A percentile compares a stretch with the other conserved stretches of the same genome.
phyloP scores from a whole-genome alignment of 495 filamentous ascomycete genomes.

The Glonium stellatum region DNA sequence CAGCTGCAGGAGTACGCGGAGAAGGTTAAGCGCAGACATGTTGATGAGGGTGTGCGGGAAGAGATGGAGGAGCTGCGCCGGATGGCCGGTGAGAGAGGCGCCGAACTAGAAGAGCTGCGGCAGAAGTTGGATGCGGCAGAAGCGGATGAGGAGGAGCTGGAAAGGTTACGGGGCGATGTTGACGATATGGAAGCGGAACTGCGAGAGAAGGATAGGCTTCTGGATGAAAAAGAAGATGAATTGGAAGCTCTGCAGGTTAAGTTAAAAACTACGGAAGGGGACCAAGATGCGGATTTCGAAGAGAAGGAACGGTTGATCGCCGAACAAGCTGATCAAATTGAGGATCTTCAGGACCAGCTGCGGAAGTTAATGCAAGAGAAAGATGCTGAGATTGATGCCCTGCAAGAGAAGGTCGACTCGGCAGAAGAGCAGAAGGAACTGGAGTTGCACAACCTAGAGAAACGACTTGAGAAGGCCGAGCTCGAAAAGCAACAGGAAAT shows the following conservation, averaged over 20 bases:
- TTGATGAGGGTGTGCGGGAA: constrained; percentile 53
- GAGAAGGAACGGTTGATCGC: constrained; percentile 17
- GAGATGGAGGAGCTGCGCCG: constrained; percentile 53
- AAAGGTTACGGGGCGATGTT: constrained; percentile 60
- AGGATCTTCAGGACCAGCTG: constrained; percentile 23
- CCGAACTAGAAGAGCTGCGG: constrained; percentile 30
- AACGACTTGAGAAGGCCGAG: constrained; percentile 22
- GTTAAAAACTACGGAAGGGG: constrained; percentile 39
- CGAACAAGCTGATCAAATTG: constrained; percentile 20
- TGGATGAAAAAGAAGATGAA: constrained; percentile 53
- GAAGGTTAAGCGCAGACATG: constrained; percentile 66
- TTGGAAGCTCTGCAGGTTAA: constrained; percentile 44
- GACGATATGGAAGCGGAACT: constrained; percentile 60
- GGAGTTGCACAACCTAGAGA: constrained; percentile 20
- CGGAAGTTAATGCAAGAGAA: constrained; percentile 38
- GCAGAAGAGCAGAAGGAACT: constrained; percentile 14
- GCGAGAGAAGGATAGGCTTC: constrained; percentile 56
- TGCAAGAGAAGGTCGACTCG: constrained; percentile 47
- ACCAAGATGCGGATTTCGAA: constrained; percentile 10
- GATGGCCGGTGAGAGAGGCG: constrained; percentile 39
- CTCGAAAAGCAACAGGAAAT: constrained; percentile 25
- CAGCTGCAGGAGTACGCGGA: constrained; percentile 74
- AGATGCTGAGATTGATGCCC: constrained; percentile 50
- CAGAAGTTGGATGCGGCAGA: constrained; percentile 29
- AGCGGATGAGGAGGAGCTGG: constrained; percentile 45